A percentile compares a stretch with the other conserved stretches of the same genome.
Evolutionary conservation across 306 rosid genomes (phyloP).

Genomic region (Quercus mongolica): DNA sequence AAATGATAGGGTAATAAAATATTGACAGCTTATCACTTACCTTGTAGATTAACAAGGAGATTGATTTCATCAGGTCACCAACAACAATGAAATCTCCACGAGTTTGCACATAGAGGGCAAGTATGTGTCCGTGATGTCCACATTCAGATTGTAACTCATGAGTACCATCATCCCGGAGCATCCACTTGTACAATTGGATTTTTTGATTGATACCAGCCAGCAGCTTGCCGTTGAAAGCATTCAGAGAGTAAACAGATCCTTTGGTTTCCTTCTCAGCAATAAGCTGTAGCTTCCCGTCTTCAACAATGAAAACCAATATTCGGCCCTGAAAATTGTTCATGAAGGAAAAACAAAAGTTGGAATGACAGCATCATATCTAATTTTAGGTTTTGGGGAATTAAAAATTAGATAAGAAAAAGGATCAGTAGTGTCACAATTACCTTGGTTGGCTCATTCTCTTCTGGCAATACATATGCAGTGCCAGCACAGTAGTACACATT

Average conservation of each 20-base stretch:
- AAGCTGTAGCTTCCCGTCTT: conserved; percentile 95
- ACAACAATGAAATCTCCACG: conserved; percentile 72
- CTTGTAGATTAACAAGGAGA: conserved; percentile 67
- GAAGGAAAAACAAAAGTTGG: background rate
- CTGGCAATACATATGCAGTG: conserved; percentile 92
- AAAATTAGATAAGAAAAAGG: conserved; percentile 3
- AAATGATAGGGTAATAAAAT: background rate
- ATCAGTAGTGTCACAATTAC: conserved; percentile 29
- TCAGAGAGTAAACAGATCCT: conserved; percentile 91
- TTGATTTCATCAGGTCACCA: background rate
- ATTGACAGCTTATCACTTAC: conserved; percentile 29
- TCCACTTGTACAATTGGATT: conserved; percentile 97
- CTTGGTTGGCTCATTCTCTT: conserved; percentile 95
- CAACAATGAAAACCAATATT: conserved; percentile 84
- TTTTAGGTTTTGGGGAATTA: background rate
- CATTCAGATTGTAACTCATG: conserved; percentile 96
- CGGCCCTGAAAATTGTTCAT: conserved; percentile 62
- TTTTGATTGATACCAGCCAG: conserved; percentile 99
- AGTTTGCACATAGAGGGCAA: conserved; percentile 95
- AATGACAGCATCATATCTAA: conserved; percentile 13
- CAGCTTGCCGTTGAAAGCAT: conserved; percentile 90
- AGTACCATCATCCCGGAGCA: conserved; percentile 91
- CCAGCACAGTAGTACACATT: conserved; percentile 94
- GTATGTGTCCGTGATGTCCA: conserved; percentile 98
- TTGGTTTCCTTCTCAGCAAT: conserved; percentile 97